Evolutionary conservation across 331 rosid genomes (phyloP).

Genomic region (Quercus lobata): DNA sequence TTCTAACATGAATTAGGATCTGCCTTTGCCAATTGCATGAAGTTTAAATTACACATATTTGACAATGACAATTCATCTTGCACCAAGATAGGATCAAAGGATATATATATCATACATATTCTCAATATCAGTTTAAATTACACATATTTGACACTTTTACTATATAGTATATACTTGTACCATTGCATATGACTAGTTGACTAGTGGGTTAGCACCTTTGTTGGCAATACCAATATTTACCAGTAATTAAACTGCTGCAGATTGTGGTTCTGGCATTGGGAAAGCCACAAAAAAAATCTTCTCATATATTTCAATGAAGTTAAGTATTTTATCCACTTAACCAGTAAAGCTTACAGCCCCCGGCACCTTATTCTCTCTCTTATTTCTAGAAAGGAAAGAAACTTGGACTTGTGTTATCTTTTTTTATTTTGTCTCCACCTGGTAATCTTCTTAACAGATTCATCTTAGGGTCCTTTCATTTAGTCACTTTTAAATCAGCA

Average conservation of each 20-base stretch:
- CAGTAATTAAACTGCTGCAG: conserved; percentile 37
- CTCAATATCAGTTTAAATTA: background rate
- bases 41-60: no score
- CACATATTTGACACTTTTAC: background rate
- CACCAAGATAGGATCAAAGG: background rate
- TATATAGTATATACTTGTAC: background rate
- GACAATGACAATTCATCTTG: no score
- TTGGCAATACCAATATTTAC: background rate
- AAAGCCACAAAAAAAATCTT: conserved; percentile 75
- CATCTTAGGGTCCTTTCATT: background rate
- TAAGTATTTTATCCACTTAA: conserved; percentile 13
- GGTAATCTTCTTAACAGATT: background rate
- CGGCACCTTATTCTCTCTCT: background rate
- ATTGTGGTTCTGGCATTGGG: conserved; percentile 98
- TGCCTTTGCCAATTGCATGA: background rate
- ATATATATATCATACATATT: background rate
- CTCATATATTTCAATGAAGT: conserved; percentile 90
- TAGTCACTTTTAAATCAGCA: background rate
- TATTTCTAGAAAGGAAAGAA: background rate
- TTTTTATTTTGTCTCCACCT: background rate
- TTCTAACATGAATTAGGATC: background rate
- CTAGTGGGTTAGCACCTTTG: background rate
- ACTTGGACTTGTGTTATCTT: background rate
- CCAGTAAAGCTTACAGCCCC: no score
- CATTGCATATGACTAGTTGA: background rate